Evolutionary conservation across 1,284 basidiomycete genomes (phyloP), one percentile per base, ranked within the genome.

Genomic region (Ceratobasidium sp.): DNA sequence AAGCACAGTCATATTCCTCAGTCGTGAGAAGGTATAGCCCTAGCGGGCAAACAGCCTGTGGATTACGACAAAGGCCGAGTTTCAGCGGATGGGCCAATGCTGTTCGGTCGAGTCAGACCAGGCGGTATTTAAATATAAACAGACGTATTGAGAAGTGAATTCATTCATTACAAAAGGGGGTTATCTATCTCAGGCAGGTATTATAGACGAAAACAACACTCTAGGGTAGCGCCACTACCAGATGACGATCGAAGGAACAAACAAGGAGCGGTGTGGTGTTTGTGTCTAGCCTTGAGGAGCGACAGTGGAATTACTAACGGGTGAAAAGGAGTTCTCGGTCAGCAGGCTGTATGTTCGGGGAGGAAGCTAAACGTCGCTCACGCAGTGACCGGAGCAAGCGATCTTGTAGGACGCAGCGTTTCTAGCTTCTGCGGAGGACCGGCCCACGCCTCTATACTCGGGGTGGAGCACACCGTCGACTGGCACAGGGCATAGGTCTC

Each of bases 371-470:
- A 30, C 12, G 28, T 63, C 44, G 33, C 62, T 49, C 51, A 66
- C 62, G 49, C 62, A 66, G 62, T 66, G 62, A 53, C 62, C 48
- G 14, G 62, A 66, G 5, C 21, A 1, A 1, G 48, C 62, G 30
- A 66, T 66, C 18, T 9, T 14, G n/a, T 53, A 44, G 30, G 44
- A 7, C 33, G 62, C 62, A 16, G 6, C 14, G 49, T 53, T 53
- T 18, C 53, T 66, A 28, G 62, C 62, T 5, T 23, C 49, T 9
- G 14, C 30, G 28, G 30, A n/a, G 49, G 25, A 53, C 5, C n/a
- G 33, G n/a, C 28, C 62, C 7, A 14, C 4, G 62, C 48, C 62
- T 38, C 6, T 6, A 33, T 66, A 66, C 33, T 66, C 62, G 1
- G 23, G 28, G 49, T 66, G 62, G 12, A 36, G 48, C 14, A 66